phyloP scores from a whole-genome alignment of 768 basidiomycete genomes.

The Leucosporidium yakuticum region DNA sequence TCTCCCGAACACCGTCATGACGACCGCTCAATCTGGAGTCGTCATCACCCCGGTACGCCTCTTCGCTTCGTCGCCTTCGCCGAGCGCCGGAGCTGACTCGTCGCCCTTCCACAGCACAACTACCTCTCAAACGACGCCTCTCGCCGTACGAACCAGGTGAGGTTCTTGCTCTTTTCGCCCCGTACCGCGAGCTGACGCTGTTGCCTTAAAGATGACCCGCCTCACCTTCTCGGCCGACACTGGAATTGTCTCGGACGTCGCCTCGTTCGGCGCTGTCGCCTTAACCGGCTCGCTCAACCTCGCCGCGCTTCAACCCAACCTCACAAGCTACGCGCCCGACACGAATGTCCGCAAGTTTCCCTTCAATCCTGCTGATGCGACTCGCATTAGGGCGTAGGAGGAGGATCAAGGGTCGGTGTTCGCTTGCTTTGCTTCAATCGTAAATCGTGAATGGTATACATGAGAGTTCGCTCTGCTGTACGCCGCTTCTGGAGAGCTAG shows the following conservation, averaged over 20 bases:
- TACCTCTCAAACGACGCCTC: constrained; percentile 40
- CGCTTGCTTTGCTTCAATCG: constrained; percentile 2
- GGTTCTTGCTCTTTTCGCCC: too few relatives aligned
- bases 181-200: too few relatives aligned
- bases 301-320: background rate
- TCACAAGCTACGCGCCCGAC: too few relatives aligned
- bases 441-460: background rate
- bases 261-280: constrained; percentile 16
- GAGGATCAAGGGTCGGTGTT: background rate
- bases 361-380: background rate
- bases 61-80: constrained; percentile 29
- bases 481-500: too few relatives aligned
- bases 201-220: constrained; percentile 38
- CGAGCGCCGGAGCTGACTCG: too few relatives aligned
- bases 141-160: constrained; percentile 39
- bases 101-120: constrained; percentile 39
- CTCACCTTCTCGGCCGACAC: constrained; percentile 30
- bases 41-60: background rate
- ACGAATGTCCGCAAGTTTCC: too few relatives aligned
- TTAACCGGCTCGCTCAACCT: constrained; percentile 19
- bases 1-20: constrained; percentile 39
- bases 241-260: constrained; percentile 5
- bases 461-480: too few relatives aligned
- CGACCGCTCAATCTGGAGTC: constrained; percentile 16
- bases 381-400: background rate